Percentiles rank a stretch among this genome's conserved stretches.
These are phyloP conservation scores for Saccharum officinarum DNA, from an alignment of 176 grass and related monocot genomes.

Conservation along the genomic window DNA sequence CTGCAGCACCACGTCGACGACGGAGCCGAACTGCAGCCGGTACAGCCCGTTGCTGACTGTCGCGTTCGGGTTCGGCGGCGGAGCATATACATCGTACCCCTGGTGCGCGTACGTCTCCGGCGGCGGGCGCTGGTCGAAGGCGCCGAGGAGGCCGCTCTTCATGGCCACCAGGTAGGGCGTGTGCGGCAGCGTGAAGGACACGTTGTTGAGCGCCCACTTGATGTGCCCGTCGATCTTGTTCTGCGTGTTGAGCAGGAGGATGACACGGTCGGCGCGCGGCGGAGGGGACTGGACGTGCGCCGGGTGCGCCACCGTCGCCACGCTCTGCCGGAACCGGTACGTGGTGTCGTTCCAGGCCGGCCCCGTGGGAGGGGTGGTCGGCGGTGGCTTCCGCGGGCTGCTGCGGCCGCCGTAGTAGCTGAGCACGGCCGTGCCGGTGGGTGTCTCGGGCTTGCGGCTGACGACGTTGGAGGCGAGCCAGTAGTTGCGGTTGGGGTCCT, in stretches of 20 bases:
- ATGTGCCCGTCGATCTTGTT: constrained; percentile 50
- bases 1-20: constrained; percentile 80
- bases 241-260: constrained; percentile 79
- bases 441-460: constrained; percentile 51
- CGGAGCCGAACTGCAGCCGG: constrained; percentile 52
- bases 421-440: constrained; percentile 60
- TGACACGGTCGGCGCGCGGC: constrained; percentile 46
- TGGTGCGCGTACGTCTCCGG: constrained; percentile 67
- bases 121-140: constrained; percentile 46
- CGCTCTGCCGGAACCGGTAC: constrained; percentile 55
- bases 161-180: constrained; percentile 73
- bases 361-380: constrained; percentile 31
- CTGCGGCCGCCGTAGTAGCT: constrained; percentile 56
- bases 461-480: constrained; percentile 77
- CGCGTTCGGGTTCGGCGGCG: constrained; percentile 41
- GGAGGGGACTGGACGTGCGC: constrained; percentile 38
- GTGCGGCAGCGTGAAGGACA: constrained; percentile 64
- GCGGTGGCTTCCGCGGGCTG: constrained; percentile 23
- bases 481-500: constrained; percentile 81
- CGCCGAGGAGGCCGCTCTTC: constrained; percentile 40
- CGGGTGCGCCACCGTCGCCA: constrained; percentile 57
- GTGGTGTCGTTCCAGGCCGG: constrained; percentile 64
- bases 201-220: constrained; percentile 75
- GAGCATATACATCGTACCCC: constrained; percentile 39
- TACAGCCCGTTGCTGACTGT: constrained; percentile 55